These are phyloP conservation scores for Fusarium sp. DNA, from an alignment of 2,329 filamentous ascomycete genomes.

Conservation along the genomic window DNA sequence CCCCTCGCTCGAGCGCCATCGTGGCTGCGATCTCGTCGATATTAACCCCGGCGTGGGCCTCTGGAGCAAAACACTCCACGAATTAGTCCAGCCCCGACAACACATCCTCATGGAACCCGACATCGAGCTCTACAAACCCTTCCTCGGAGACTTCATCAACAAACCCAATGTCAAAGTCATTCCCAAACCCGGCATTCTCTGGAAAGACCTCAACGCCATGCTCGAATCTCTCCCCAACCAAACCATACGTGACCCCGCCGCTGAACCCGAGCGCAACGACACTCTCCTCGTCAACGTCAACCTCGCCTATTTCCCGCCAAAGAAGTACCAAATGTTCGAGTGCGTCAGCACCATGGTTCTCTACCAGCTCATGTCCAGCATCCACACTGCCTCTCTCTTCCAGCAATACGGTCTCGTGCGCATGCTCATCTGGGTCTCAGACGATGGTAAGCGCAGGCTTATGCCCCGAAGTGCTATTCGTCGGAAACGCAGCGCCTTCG, in stretches of 20 bases:
- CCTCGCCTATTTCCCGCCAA: constrained; percentile 67
- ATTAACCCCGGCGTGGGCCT: constrained; percentile 84
- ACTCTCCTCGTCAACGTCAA: constrained; percentile 81
- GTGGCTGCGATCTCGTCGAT: constrained; percentile 88
- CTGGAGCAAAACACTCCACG: constrained; percentile 83
- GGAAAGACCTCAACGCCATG: constrained; percentile 69
- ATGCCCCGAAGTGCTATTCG: constrained; percentile 71
- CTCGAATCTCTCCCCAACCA: constrained; percentile 70
- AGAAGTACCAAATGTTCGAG: constrained; percentile 64
- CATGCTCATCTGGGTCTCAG: constrained; percentile 79
- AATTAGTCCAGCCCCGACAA: constrained; percentile 79
- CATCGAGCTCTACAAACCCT: constrained; percentile 66
- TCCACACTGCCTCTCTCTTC: constrained; percentile 71
- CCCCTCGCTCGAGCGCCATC: constrained; percentile 75
- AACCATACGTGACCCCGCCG: constrained; percentile 53
- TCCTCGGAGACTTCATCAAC: constrained; percentile 70
- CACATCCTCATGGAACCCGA: constrained; percentile 88
- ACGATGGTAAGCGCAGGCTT: constrained; percentile 69
- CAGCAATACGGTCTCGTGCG: constrained; percentile 84
- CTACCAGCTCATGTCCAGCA: constrained; percentile 71
- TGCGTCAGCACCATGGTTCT: constrained; percentile 70
- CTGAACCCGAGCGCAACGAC: constrained; percentile 70
- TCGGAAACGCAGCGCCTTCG: constrained; percentile 69
- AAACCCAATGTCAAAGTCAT: constrained; percentile 64
- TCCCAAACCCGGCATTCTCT: constrained; percentile 70